Conservation (phyloP, 306 rosid genomes). For the Gynostemma pentaphyllum region DNA sequence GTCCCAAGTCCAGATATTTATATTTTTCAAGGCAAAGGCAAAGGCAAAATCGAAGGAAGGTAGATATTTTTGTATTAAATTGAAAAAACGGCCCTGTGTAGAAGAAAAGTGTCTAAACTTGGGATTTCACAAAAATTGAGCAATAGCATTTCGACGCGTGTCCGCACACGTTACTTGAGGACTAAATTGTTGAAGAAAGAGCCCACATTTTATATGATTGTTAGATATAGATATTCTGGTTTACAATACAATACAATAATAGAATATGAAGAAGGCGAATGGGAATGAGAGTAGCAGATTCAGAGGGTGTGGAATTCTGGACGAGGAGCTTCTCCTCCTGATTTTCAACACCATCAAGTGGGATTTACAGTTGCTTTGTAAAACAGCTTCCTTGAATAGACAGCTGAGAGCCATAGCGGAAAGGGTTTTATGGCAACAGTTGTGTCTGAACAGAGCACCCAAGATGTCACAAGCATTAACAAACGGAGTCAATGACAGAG, state of each 20-base stretch:
- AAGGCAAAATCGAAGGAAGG: no score
- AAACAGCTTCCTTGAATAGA: slow-evolving; percentile 32
- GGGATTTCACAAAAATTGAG: no score
- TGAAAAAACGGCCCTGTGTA: no score
- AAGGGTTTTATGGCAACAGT: slow-evolving; percentile 40
- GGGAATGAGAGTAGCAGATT: no score
- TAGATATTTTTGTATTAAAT: no score
- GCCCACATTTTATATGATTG: neutral
- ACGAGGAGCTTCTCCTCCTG: slow-evolving; percentile 34
- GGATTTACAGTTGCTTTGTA: slow-evolving; percentile 36
- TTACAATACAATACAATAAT: neutral
- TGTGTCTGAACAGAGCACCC: slow-evolving; percentile 43
- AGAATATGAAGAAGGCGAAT: no score
- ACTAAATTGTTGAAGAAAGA: neutral
- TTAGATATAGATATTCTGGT: neutral
- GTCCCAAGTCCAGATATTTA: no score
- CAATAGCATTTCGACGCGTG: neutral
- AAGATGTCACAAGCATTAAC: slow-evolving; percentile 29
- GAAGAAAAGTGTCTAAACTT: no score
- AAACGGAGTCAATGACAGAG: slow-evolving; percentile 21
- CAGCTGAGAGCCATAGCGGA: slow-evolving; percentile 45
- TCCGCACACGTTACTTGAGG: neutral
- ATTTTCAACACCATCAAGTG: slow-evolving; percentile 35
- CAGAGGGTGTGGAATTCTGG: slow-evolving; percentile 32
- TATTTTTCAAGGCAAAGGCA: no score